Conservation (phyloP, 371 early-diverging fungal genomes). For the Aphelidium insulamus region DNA sequence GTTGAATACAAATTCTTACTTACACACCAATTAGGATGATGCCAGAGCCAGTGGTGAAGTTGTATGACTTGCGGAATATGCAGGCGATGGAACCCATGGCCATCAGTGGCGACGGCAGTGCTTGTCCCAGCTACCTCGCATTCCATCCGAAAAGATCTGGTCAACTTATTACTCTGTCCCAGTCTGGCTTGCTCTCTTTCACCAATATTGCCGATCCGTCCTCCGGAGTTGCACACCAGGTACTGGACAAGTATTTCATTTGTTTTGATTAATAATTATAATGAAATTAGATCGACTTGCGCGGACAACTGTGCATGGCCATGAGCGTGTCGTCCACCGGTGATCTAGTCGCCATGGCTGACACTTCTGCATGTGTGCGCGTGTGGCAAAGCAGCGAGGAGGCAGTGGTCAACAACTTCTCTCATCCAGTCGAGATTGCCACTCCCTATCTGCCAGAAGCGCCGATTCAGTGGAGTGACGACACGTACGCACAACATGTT, state of each 20-base stretch:
- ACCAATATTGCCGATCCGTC: conserved; percentile 36
- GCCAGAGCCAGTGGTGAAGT: conserved; percentile 45
- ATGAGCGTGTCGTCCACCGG: conserved; percentile 52
- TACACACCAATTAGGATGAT: no score
- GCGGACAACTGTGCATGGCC: conserved; percentile 29
- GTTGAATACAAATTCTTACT: no score
- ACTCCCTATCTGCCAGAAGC: conserved; percentile 14
- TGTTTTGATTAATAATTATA: conserved; percentile 6
- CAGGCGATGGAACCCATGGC: conserved; percentile 44
- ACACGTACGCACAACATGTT: background rate
- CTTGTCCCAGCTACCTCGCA: conserved; percentile 38
- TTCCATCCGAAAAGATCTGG: conserved; percentile 50
- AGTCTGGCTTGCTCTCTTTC: conserved; percentile 45
- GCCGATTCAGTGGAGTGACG: background rate
- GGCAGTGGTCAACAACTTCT: conserved; percentile 36
- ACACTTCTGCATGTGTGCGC: conserved; percentile 36
- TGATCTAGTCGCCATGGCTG: conserved; percentile 43
- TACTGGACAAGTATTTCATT: conserved; percentile 31
- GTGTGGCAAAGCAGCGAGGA: conserved; percentile 42
- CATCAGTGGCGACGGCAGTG: conserved; percentile 38
- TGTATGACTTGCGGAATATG: conserved; percentile 53
- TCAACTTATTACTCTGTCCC: conserved; percentile 37
- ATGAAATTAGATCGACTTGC: background rate
- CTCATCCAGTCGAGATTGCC: conserved; percentile 33
- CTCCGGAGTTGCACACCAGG: conserved; percentile 14